Evolutionary conservation across 116 monocot genomes (phyloP), one percentile per base, ranked within the genome.

Genomic region (Zostera marina): DNA sequence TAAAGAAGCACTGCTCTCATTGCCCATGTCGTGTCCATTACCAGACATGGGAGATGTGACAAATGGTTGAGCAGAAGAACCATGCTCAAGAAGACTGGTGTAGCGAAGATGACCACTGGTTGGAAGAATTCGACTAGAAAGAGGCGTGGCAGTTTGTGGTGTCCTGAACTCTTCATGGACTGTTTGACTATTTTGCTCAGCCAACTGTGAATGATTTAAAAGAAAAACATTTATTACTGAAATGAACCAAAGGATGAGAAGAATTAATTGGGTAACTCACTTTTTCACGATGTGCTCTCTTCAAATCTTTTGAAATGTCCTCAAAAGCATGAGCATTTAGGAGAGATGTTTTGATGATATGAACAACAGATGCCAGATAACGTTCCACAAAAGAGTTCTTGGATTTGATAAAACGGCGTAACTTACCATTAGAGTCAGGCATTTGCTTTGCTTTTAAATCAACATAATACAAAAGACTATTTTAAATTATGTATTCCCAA

Each of bases 361-460:
- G 58, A 19, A 81, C 48, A 11, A 98, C 73, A 55, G 65, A 58
- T 21, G 61, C 70, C 11, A 90, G 68, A 52, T 81, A 7, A 24
- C 83, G 76, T 62, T 83, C 91, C 47, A 98, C 70, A 65, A 62
- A 71, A 21, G 81, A 66, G 66, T 98, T 72, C 45, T 81, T 85
- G 52, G 78, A 80, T 77, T 72, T 98, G 26, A 86, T 63, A 22
- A 98, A 40, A 11, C 73, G 68, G 5, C 65, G 70, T 43, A 98
- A 70, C 42, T 54, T 78, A 38, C 63, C 61, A 57, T 70, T 32
- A 67, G 98, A 69, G 13, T 70, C 12, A 51, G 90, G 98, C 86
- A 98, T 78, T 42, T 86, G 74, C 66, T 67, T 90, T 61, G 98
- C 98, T 91, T 66, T 78, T 67, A 39, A 52, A 68, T 62, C 19